Conservation (phyloP, 23 red algal genomes). For the Cyanidium caldarium region DNA sequence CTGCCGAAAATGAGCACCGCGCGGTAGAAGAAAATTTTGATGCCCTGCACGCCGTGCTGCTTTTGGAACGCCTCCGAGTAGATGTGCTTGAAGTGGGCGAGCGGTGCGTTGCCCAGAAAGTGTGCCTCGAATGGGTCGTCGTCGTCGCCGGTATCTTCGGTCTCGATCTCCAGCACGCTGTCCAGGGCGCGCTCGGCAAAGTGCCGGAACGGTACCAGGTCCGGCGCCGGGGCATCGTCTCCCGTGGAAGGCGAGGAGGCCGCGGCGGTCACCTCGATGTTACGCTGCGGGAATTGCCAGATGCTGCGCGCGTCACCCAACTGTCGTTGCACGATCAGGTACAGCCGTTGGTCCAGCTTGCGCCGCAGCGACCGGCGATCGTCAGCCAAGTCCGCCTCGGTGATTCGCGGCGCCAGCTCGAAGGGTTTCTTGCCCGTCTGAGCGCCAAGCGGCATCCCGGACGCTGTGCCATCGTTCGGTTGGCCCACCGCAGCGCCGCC, state of each 20-base stretch:
- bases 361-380: conserved; percentile 39
- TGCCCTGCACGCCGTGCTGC: conserved; percentile 45
- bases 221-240: background rate
- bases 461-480: background rate
- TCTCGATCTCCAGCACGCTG: conserved; percentile 13
- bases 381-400: conserved; percentile 37
- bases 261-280: conserved; percentile 1
- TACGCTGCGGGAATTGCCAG: conserved; percentile 65
- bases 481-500: background rate
- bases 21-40: conserved; percentile 82
- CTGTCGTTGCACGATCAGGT: conserved; percentile 45
- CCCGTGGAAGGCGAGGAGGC: background rate
- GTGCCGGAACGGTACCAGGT: conserved; percentile 11
- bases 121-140: conserved; percentile 12
- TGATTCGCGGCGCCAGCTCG: conserved; percentile 46
- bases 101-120: conserved; percentile 29
- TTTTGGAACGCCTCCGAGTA: conserved; percentile 44
- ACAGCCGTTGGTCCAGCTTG: conserved; percentile 41
- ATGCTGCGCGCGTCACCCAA: background rate
- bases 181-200: conserved; percentile 48
- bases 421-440: background rate
- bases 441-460: background rate
- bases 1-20: conserved; percentile 13
- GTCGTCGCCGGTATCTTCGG: background rate
- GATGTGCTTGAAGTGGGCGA: conserved; percentile 50